phyloP scores from a whole-genome alignment of 108 stramenopile species.

The Phaeodactylum tricornutum region DNA sequence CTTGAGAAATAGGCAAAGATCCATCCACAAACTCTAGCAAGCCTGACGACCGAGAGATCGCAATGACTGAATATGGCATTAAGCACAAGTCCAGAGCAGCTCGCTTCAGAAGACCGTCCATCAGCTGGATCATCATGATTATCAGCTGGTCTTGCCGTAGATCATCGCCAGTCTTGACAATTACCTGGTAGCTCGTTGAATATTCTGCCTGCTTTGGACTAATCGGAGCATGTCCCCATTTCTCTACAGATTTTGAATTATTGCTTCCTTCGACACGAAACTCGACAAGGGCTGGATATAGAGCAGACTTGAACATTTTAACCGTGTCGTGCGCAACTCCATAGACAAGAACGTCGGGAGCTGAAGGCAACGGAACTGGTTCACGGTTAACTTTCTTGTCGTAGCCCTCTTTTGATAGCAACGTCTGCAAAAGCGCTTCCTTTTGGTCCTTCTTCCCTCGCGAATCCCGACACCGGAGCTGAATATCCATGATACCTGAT shows the following conservation, averaged over 20 bases:
- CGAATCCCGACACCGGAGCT: constrained; percentile 40
- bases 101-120: constrained; percentile 93
- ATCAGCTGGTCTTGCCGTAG: constrained; percentile 98
- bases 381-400: constrained; percentile 28
- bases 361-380: constrained; percentile 87
- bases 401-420: constrained; percentile 54
- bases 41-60: constrained; percentile 85
- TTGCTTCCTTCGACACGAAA: constrained; percentile 52
- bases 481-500: constrained; percentile 74
- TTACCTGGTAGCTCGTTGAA: constrained; percentile 54
- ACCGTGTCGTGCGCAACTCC: constrained; percentile 52
- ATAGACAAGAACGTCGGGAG: constrained; percentile 73
- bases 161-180: constrained; percentile 99
- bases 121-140: constrained; percentile 94
- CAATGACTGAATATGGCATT: constrained; percentile 66
- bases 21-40: constrained; percentile 94
- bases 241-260: not conserved
- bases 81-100: constrained; percentile 92
- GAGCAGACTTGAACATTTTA: constrained; percentile 88
- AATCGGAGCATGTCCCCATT: not conserved
- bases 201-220: not conserved
- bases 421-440: constrained; percentile 62
- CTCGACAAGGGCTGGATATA: constrained; percentile 92
- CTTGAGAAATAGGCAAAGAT: constrained; percentile 82
- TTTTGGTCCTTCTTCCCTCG: constrained; percentile 86